Evolutionary conservation across 768 basidiomycete genomes (phyloP).

Genomic region (Crassisporium funariophilum): DNA sequence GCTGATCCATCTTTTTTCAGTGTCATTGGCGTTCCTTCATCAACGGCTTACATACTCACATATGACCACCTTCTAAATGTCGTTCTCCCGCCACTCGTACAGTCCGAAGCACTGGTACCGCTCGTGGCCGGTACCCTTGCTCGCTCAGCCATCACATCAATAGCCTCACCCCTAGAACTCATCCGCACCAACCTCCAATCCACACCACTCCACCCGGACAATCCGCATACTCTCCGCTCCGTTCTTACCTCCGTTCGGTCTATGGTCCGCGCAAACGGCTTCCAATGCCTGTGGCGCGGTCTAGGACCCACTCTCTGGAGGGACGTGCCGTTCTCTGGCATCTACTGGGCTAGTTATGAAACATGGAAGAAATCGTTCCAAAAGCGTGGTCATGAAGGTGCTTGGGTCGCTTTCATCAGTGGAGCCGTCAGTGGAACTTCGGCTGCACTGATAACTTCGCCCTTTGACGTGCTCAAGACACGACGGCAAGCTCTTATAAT

Average conservation of each 20-base stretch:
- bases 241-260: slow-evolving; percentile 64
- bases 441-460: slow-evolving; percentile 88
- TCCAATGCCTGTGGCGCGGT: slow-evolving; percentile 83
- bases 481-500: slow-evolving; percentile 84
- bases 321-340: slow-evolving; percentile 95
- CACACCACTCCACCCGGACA: slow-evolving; percentile 68
- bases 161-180: slow-evolving; percentile 89
- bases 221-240: slow-evolving; percentile 77
- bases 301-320: slow-evolving; percentile 93
- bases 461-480: slow-evolving; percentile 97
- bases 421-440: slow-evolving; percentile 87
- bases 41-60: slow-evolving; percentile 93
- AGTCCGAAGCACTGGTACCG: slow-evolving; percentile 58
- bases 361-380: slow-evolving; percentile 67
- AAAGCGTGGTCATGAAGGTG: slow-evolving; percentile 54
- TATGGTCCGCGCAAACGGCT: slow-evolving; percentile 64
- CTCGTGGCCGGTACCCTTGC: slow-evolving; percentile 83
- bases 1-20: slow-evolving; percentile 40
- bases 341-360: slow-evolving; percentile 98
- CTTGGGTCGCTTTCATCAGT: slow-evolving; percentile 80
- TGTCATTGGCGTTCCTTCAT: slow-evolving; percentile 87
- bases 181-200: slow-evolving; percentile 93
- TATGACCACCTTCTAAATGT: slow-evolving; percentile 84
- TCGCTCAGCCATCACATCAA: slow-evolving; percentile 74
- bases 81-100: slow-evolving; percentile 60